phyloP scores from a whole-genome alignment of 2,329 filamentous ascomycete species.

The Botrytis hyacinthi region DNA sequence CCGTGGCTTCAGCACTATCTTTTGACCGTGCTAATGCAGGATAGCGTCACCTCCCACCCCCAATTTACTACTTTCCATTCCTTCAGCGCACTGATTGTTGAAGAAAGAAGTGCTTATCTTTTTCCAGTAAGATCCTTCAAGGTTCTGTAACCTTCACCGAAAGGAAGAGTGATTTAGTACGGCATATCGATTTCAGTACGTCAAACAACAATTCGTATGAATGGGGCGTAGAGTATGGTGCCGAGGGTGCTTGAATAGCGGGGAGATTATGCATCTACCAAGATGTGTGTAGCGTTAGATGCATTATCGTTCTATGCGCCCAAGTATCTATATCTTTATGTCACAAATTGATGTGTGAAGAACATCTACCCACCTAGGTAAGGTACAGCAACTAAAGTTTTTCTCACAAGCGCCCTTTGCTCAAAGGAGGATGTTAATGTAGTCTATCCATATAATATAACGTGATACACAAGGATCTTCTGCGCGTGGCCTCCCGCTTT shows the following conservation, averaged over 20 bases:
- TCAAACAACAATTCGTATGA: neutral
- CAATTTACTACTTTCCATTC: neutral
- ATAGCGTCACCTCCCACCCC: slow-evolving; percentile 16
- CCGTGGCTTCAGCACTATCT: slow-evolving; percentile 4
- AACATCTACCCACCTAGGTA: slow-evolving; percentile 12
- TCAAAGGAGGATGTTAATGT: slow-evolving; percentile 11
- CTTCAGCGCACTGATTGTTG: slow-evolving; percentile 10
- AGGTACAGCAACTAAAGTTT: slow-evolving; percentile 11
- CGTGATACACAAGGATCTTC: slow-evolving; percentile 31
- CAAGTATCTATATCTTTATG: neutral
- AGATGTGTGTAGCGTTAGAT: slow-evolving; percentile 8
- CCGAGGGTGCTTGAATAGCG: neutral
- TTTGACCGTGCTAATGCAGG: slow-evolving; percentile 12
- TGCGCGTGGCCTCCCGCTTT: slow-evolving; percentile 33
- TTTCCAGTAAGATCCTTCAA: neutral
- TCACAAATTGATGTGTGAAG: slow-evolving; percentile 7
- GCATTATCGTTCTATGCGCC: slow-evolving; percentile 18
- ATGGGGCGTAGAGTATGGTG: neutral
- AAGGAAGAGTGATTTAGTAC: neutral
- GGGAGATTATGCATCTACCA: slow-evolving; percentile 17
- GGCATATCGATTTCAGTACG: neutral
- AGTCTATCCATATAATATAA: slow-evolving; percentile 27
- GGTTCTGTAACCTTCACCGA: neutral
- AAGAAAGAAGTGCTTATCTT: slow-evolving; percentile 2
- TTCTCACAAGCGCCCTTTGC: slow-evolving; percentile 15